These are phyloP conservation scores for Monosporozyma aquatica DNA, from an alignment of 805 yeast species.

Conservation along the genomic window DNA sequence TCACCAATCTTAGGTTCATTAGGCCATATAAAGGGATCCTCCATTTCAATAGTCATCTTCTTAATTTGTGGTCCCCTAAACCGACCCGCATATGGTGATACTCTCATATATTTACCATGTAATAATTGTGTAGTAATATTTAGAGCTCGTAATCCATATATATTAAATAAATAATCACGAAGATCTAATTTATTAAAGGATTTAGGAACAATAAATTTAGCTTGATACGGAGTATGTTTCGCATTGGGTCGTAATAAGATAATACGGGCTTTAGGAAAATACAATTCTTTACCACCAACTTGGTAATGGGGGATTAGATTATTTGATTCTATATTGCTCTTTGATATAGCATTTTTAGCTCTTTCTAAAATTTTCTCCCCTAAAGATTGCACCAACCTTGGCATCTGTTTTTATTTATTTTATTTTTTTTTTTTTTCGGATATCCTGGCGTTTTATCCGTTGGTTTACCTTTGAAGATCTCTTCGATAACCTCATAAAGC, in stretches of 20 bases:
- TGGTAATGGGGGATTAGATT: constrained; percentile 62
- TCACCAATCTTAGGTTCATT: constrained; percentile 37
- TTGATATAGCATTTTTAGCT: constrained; percentile 43
- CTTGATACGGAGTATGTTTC: constrained; percentile 95
- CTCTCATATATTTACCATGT: constrained; percentile 61
- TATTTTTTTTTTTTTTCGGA: not conserved
- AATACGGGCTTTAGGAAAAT: constrained; percentile 79
- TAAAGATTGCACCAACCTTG: constrained; percentile 5
- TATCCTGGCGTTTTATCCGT: too few species aligned
- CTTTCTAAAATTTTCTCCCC: constrained; percentile 27
- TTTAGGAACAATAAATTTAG: constrained; percentile 89
- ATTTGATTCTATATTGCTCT: constrained; percentile 6
- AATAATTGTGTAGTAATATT: constrained; percentile 79
- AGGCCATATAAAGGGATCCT: constrained; percentile 95
- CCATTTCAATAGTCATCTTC: constrained; percentile 95
- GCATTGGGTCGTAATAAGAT: constrained; percentile 83
- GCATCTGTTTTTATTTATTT: constrained; percentile 1
- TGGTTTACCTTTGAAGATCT: too few species aligned
- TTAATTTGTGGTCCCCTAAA: constrained; percentile 73
- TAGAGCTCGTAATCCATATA: constrained; percentile 84
- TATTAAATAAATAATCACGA: constrained; percentile 84
- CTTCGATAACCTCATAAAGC: too few species aligned
- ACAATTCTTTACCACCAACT: constrained; percentile 67
- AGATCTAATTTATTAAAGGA: constrained; percentile 89
- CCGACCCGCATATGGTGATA: constrained; percentile 53